Evolutionary conservation across 2,329 filamentous ascomycete species (phyloP).

Genomic region (Cordyceps cateniannulata): DNA sequence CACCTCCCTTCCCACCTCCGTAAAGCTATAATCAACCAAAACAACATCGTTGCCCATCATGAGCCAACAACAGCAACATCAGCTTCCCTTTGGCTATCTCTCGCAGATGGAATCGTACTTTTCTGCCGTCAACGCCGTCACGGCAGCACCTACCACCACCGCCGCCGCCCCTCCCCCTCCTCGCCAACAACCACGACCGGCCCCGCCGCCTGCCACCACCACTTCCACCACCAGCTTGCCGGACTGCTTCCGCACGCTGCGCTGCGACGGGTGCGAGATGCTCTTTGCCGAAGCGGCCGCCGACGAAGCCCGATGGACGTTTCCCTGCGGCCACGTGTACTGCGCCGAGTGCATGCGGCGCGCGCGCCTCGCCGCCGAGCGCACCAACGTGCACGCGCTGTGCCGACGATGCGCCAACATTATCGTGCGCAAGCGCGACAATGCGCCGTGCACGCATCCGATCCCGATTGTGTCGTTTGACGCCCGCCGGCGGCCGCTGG

Average conservation of each 20-base stretch:
- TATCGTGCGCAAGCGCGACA: slow-evolving; percentile 5
- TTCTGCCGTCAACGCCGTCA: not conserved
- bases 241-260: slow-evolving; percentile 8
- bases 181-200: not conserved
- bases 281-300: slow-evolving; percentile 5
- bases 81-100: slow-evolving; percentile 5
- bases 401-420: slow-evolving; percentile 4
- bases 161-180: not conserved
- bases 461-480: slow-evolving; percentile 1
- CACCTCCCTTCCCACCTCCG: not conserved
- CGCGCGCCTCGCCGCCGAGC: not conserved
- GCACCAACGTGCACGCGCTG: not conserved
- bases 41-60: not conserved
- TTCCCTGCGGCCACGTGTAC: slow-evolving; percentile 12
- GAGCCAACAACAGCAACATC: not conserved
- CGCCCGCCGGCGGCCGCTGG: not conserved
- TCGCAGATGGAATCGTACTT: not conserved
- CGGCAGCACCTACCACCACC: not conserved
- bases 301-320: slow-evolving; percentile 8
- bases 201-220: not conserved
- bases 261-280: slow-evolving; percentile 13
- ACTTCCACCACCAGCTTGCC: not conserved
- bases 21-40: not conserved
- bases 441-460: slow-evolving; percentile 5
- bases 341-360: slow-evolving; percentile 1